Percentiles rank a stretch among this genome's conserved stretches.
Evolutionary conservation across 73 alveolate species (phyloP).

Genomic region (Paramecium primaurelia): DNA sequence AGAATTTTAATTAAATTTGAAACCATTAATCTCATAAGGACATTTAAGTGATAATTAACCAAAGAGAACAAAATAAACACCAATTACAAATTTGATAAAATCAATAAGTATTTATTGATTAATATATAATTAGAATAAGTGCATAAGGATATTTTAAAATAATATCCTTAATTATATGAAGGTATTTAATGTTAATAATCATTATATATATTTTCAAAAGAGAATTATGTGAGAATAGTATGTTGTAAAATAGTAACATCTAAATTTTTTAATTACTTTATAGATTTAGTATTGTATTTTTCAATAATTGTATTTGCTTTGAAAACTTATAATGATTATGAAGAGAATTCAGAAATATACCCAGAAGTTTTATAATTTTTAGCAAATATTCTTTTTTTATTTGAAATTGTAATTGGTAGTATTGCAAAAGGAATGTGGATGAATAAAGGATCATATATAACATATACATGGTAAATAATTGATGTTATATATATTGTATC

Average conservation of each 20-base stretch:
- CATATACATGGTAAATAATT: background rate
- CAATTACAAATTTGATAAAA: background rate
- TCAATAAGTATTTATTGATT: background rate
- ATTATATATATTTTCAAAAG: background rate
- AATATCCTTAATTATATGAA: background rate
- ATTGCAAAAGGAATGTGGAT: constrained; percentile 18
- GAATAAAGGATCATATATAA: constrained; percentile 5
- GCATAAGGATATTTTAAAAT: background rate
- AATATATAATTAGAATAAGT: background rate
- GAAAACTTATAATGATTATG: background rate
- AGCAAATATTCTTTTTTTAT: background rate
- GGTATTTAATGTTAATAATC: constrained; percentile 7
- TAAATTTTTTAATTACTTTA: background rate
- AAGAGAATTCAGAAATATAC: background rate
- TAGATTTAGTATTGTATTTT: background rate
- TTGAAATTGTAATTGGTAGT: background rate
- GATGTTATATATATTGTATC: background rate
- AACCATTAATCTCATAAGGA: background rate
- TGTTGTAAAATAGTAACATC: background rate
- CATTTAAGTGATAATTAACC: background rate
- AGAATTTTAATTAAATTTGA: background rate
- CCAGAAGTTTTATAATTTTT: background rate
- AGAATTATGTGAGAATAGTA: background rate
- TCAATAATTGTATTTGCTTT: background rate
- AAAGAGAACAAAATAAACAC: background rate